Base-by-base conservation (phyloP, 371 early-diverging fungal species). In the Paraphysoderma sedebokerense region DNA sequence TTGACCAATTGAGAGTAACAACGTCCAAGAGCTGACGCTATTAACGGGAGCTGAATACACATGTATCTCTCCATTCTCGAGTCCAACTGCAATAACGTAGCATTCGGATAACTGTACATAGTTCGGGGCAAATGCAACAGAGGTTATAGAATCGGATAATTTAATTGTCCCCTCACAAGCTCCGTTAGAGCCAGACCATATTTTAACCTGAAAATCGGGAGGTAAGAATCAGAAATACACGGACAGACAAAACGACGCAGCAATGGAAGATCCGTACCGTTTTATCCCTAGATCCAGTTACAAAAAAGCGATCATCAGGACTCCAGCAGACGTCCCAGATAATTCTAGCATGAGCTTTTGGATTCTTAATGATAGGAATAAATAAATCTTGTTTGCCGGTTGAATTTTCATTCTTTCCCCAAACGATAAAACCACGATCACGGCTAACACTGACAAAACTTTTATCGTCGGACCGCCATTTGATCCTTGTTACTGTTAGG, bases 251-350 rank as follows among this genome's bases (percentile, higher is more conserved):
- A n/a, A n/a, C n/a, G n/a, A n/a, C n/a, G n/a, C n/a, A n/a, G n/a
- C n/a, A n/a, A n/a, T n/a, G n/a, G n/a, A n/a, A 49, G 23, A 53
- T 35, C 13, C 12, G 22, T 31, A 76, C 74, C 3, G 83, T 77
- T 57, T 89, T 90, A 58, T 97, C 98, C 41, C 98, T 73, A 11
- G 89, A 88, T 12, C 72, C 92, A 0, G 98, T 93, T 11, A 73
- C 88, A 68, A 97, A 92, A 36, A 79, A 62, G 3, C 40, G 40
- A 31, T 76, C 85, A 55, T 88, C 88, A 19, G 67, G 72, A 33
- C 75, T 65, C 88, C 91, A 93, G 2, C 74, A 63, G 39, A 74
- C 77, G 56, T 82, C 83, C 98, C 98, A 97, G 24, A 97, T 79
- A 47, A 97, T 92, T 51, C 98, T 78, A 0, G 89, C 72, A 57